Base-by-base conservation (phyloP, 495 filamentous ascomycete species). In the Aspergillus biplanus region DNA sequence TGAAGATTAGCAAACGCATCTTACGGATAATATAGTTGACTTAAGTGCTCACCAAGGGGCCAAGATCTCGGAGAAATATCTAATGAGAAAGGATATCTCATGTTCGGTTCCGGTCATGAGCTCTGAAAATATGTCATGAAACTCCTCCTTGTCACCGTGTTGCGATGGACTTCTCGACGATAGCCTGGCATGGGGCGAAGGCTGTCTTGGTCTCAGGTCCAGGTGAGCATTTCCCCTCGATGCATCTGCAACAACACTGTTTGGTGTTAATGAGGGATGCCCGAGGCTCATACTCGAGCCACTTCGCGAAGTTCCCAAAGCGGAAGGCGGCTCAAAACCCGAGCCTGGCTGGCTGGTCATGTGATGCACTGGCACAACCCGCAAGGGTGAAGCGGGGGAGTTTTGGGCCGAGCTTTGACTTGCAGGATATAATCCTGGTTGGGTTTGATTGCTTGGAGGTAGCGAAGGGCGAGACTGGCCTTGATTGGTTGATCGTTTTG, bases 111-210 rank as follows among this genome's bases (percentile, higher is more conserved):
- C 77, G 1, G 75, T 81, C 69, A 73, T 73, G 21, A 80, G 68
- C 13, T 81, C 76, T 0, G 78, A 78, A 52, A 78, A 75, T 6
- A 80, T 74, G 42, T 76, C 75, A 27, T 77, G 72, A 18, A 81
- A 74, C 39, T 78, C 73, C 48, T 78, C 73, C 35, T 69, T 69
- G 33, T 80, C 74, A 59, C 66, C 72, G 39, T 67, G 59, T 42
- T 75, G 70, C 1, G 73, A 71, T 9, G 58, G 56, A 27, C 59
- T 74, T 15, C 65, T 65, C 4, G 72, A 65, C 12, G 61, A 15
- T 8, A 65, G 33, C 13, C 59, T 52, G 15, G 52, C 52, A 44
- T 57, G 9, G 33, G 68, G 63, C 8, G 67, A 63, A 3, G 37
- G 33, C 33, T 59, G 65, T 15, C 50, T 35, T 9, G 62, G 16